Conservation (phyloP, 495 filamentous ascomycete genomes). For the Penicillium crystallinum region DNA sequence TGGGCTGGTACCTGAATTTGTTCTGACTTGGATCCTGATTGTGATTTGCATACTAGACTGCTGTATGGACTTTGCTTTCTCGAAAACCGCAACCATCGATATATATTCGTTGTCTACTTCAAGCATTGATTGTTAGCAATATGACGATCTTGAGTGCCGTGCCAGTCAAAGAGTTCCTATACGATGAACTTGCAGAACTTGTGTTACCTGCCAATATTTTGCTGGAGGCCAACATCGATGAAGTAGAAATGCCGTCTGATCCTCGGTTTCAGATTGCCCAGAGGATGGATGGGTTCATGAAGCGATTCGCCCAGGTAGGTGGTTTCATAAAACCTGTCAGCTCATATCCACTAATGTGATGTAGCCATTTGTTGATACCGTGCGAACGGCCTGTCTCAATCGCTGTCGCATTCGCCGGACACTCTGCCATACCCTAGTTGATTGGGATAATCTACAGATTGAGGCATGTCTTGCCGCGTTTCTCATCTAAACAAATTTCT, state of each 20-base stretch:
- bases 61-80: constrained; percentile 64
- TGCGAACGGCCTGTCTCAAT: constrained; percentile 82
- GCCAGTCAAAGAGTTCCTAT: constrained; percentile 67
- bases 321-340: background rate
- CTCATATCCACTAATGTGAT: constrained; percentile 10
- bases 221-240: constrained; percentile 66
- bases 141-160: constrained; percentile 59
- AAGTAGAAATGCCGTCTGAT: constrained; percentile 71
- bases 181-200: constrained; percentile 70
- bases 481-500: background rate
- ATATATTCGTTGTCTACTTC: constrained; percentile 77
- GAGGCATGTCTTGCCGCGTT: constrained; percentile 45
- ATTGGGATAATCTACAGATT: constrained; percentile 80
- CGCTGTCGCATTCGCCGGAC: constrained; percentile 79
- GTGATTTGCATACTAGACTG: constrained; percentile 37
- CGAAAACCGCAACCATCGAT: constrained; percentile 77
- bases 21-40: constrained; percentile 3
- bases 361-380: constrained; percentile 75
- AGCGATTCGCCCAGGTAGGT: constrained; percentile 57
- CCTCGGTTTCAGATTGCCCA: constrained; percentile 70
- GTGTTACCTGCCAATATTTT: constrained; percentile 68
- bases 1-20: constrained; percentile 6
- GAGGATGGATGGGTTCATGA: constrained; percentile 75
- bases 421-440: constrained; percentile 71
- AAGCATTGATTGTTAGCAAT: constrained; percentile 68